Percentiles rank a stretch among this genome's conserved stretches.
Evolutionary conservation across 2,329 filamentous ascomycete species (phyloP).

Genomic region (Sporothrix phasma): DNA sequence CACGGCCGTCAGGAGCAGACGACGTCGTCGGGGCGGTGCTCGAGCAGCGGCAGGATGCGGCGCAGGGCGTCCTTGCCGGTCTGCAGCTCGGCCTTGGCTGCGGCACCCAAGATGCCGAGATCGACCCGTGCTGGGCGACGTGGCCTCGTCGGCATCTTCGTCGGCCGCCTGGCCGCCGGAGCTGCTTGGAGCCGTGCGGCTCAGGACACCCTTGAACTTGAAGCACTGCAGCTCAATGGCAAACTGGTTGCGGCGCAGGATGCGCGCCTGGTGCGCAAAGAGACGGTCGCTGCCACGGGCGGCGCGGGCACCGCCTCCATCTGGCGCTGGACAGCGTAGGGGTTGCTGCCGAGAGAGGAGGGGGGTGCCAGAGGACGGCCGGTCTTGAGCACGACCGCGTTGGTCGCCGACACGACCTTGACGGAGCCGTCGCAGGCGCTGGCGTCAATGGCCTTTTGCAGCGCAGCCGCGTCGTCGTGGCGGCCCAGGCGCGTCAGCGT

Average conservation of each 20-base stretch:
- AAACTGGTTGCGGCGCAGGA: conserved; percentile 52
- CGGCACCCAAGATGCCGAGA: conserved; percentile 51
- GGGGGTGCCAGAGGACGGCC: conserved; percentile 29
- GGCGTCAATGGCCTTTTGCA: conserved; percentile 53
- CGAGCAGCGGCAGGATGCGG: conserved; percentile 56
- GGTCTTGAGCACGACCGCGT: conserved; percentile 35
- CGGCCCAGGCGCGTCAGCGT: conserved; percentile 59
- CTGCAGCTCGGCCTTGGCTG: conserved; percentile 57
- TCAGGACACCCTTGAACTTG: conserved; percentile 54
- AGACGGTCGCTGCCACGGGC: conserved; percentile 49
- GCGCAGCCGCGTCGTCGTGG: conserved; percentile 50
- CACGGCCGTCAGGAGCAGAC: conserved; percentile 66
- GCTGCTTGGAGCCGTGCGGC: conserved; percentile 36
- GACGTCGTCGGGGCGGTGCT: conserved; percentile 67
- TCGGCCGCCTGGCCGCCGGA: conserved; percentile 25
- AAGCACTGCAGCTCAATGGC: conserved; percentile 55
- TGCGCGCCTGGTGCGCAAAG: conserved; percentile 60
- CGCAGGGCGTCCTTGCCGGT: conserved; percentile 60
- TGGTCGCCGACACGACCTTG: conserved; percentile 56
- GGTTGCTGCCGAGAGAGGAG: conserved; percentile 36
- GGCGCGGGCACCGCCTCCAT: conserved; percentile 44
- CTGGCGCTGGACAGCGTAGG: conserved; percentile 56
- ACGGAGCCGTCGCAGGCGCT: conserved; percentile 59
- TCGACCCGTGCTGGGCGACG: conserved; percentile 29
- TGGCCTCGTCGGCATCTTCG: conserved; percentile 18